Base-by-base conservation (phyloP, 2,329 filamentous ascomycete genomes). In the Venturia pyrina region DNA sequence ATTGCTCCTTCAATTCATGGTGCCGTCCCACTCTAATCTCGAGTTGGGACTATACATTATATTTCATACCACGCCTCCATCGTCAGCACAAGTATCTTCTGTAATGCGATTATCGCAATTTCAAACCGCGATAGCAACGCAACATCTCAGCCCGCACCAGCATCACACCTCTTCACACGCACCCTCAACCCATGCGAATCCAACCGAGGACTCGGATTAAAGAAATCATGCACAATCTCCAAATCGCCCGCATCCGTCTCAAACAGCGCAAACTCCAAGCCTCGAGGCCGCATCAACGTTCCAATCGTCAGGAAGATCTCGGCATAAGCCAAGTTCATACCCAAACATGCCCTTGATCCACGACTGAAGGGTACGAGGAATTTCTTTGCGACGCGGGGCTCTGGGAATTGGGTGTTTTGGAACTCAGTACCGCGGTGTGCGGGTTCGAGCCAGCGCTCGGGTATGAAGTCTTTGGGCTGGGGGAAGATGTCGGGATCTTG, bases 321-420 rank as follows among this genome's bases (percentile, higher is more conserved):
- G 7, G 75, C 69, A 34, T 77, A 76, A 21, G 74, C 77, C 3
- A 79, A 69, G 68, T 81, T 78, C 57, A 79, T 78, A 19, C 81
- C 81, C 15, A 79, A 72, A 67, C 81, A 83, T 70, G 77, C 76
- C 28, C 80, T 71, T 3, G 73, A 76, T 0, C 80, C 80, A 46
- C 73, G 74, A 43, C 72, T 72, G 65, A 80, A 80, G 0, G 74
- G 67, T 8, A 79, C 72, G 37, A 79, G 67, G 64, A 76, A 78
- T 34, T 71, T 73, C 32, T 76, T 70, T 28, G 53, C 57, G 43
- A 67, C 34, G 15, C 34, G 21, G 15, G 62, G 28, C 13, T 37
- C 43, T 15, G 50, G 62, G 19, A 53, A 59, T n/a, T 19, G 15
- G 8, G 32, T 41, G n/a, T 34, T 32, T 28, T 19, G 5, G 40